Conservation (phyloP, 768 basidiomycete genomes). For the Lactifluus subvellereus region DNA sequence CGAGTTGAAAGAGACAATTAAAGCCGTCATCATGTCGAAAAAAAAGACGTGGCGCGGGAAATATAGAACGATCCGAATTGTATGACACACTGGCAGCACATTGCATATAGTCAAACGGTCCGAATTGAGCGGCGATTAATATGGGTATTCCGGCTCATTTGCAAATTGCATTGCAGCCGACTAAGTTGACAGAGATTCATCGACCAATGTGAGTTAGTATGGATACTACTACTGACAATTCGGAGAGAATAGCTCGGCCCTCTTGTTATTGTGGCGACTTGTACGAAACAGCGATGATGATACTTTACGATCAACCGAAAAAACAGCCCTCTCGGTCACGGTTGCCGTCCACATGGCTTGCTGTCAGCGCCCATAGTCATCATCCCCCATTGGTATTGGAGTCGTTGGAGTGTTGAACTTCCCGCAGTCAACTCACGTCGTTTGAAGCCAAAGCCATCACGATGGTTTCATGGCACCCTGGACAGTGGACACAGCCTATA, state of each 20-base stretch:
- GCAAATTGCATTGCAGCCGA: not conserved
- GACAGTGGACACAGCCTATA: not conserved
- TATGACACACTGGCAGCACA: not conserved
- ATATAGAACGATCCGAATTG: not conserved
- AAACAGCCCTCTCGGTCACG: slow-evolving; percentile 14
- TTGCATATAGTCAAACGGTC: not conserved
- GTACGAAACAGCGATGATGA: slow-evolving; percentile 3
- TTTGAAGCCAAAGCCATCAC: slow-evolving; percentile 2
- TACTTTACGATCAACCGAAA: slow-evolving; percentile 10
- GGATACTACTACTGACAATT: not conserved
- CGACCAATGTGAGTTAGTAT: not conserved
- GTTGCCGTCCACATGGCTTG: slow-evolving; percentile 14
- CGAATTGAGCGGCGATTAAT: not conserved
- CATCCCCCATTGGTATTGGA: slow-evolving; percentile 1
- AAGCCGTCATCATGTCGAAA: not conserved
- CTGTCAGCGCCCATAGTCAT: slow-evolving; percentile 11
- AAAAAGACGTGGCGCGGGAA: not conserved
- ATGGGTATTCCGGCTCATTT: not conserved
- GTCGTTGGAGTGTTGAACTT: not conserved
- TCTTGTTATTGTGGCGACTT: not conserved
- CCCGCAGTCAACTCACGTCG: not conserved
- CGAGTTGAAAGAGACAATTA: not conserved
- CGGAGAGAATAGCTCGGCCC: not conserved
- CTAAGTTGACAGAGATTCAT: not conserved
- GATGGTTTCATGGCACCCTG: slow-evolving; percentile 6